Evolutionary conservation across 1,139 yeast species (phyloP), one percentile per base, ranked within the genome.

Genomic region (Suhomyces bribrorum): DNA sequence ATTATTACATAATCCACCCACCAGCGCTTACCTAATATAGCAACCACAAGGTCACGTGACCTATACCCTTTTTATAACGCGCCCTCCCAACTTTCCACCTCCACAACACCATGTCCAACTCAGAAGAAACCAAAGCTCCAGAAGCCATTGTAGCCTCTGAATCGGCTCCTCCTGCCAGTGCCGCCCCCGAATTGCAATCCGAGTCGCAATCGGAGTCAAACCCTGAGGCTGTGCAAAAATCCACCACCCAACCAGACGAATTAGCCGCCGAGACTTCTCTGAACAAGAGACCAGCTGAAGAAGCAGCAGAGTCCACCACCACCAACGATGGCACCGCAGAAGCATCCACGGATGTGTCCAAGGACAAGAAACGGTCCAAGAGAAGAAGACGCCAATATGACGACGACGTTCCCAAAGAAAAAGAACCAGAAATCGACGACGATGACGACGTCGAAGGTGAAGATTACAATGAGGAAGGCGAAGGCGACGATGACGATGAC

Each of bases 391-490:
- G 65, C 32, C 59, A 61, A 31, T 61, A 62, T 42, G 66, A 61
- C 16, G 62, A 57, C 40, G 66, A 59, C 28, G 57, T 55, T 26
- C 65, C 66, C 7, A 60, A 59, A 47, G 68, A 58, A 26, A 48
- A 57, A 15, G 40, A 32, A 7, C 68, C 62, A 16, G 64, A 60
- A 1, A 75, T 65, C 7, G 77, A 68, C 9, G 60, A 52, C 15
- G 83, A 73, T 3, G 77, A 69, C 3, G 84, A 76, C 3, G 72
- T 74, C 25, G 75, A 70, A 24, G 77, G 71, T 11, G 82, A 72
- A 5, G 53, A 41, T 5, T 66, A 59, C 29, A 77, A 73, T n/a
- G 46, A 45, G 17, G 52, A 47, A 16, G 52, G 47, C 31, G 49
- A 47, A 13, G 50, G 52, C n/a, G 53, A 45, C 11, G 57, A 50